A percentile compares a stretch with the other conserved stretches of the same genome.
These are phyloP conservation scores for Ceratobasidium sp. DNA, from an alignment of 1,284 basidiomycete genomes.

Conservation along the genomic window DNA sequence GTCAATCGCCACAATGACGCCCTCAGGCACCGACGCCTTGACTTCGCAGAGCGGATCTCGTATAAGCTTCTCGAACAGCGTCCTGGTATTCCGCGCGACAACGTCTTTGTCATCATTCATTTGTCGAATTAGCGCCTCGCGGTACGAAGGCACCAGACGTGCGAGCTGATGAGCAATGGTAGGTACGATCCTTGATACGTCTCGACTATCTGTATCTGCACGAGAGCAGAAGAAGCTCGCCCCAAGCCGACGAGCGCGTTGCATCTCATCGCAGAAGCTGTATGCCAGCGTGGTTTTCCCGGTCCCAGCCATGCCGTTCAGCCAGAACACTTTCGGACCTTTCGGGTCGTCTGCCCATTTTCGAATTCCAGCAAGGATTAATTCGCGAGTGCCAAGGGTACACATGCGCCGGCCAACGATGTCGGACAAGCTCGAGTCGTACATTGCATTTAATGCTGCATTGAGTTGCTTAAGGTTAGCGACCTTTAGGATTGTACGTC, in stretches of 20 bases:
- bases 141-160: neutral
- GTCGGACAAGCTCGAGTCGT: neutral
- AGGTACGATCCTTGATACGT: conserved; percentile 34
- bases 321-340: no score
- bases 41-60: conserved; percentile 18
- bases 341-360: no score
- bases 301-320: neutral
- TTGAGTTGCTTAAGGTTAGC: neutral
- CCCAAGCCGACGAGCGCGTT: neutral
- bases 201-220: conserved; percentile 4
- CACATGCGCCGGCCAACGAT: neutral
- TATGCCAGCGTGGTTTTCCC: neutral
- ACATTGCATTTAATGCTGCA: neutral
- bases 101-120: neutral
- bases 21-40: neutral
- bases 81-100: neutral
- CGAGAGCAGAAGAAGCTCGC: conserved; percentile 49
- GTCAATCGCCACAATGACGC: conserved; percentile 8
- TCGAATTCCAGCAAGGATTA: neutral
- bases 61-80: conserved; percentile 34
- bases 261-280: neutral
- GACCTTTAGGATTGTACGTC: neutral
- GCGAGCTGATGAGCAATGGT: conserved; percentile 40
- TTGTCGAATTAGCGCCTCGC: neutral
- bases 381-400: neutral